A percentile compares a stretch with the other conserved stretches of the same genome.
Conservation (phyloP, 306 rosid species). For the barrel medic (Medicago truncatula) region MtrunA17r5.0-ANR NC_053044.1:32749501-32750000, state of each 20-base stretch:
- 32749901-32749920: background rate
- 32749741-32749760: too few species aligned
- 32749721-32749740: too few species aligned
- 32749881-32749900: background rate
- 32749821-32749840: background rate
- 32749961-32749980: conserved; percentile 23
- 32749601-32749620: background rate
- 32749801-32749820: background rate
- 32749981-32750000: conserved; percentile 20
- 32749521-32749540: too few species aligned
- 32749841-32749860: background rate
- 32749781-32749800: too few species aligned
- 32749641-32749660: background rate
- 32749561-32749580: background rate
- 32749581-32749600: too few species aligned
- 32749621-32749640: background rate
- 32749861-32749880: background rate
- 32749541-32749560: too few species aligned
- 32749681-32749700: too few species aligned
- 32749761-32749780: background rate
- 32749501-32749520: too few species aligned
- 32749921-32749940: background rate
- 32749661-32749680: too few species aligned
- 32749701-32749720: background rate
- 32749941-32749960: background rate